phyloP scores from a whole-genome alignment of 371 early-diverging fungal genomes.

The Chytridiales sp. region DNA sequence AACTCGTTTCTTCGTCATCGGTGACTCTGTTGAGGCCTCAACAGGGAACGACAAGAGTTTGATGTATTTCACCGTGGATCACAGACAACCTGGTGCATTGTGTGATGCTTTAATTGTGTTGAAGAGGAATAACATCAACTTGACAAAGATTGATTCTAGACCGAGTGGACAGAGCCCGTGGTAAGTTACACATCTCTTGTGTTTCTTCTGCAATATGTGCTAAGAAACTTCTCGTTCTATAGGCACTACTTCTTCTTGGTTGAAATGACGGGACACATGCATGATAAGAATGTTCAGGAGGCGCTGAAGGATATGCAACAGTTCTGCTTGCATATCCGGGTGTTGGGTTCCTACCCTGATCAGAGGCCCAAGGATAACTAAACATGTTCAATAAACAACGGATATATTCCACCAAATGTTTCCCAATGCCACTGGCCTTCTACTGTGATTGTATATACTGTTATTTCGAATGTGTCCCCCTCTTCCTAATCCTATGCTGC shows the following conservation, averaged over 20 bases:
- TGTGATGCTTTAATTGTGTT: conserved; percentile 83
- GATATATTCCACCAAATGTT: no score
- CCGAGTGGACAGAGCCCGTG: conserved; percentile 80
- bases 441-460: no score
- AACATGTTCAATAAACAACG: conserved; percentile 7
- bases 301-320: conserved; percentile 52
- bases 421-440: no score
- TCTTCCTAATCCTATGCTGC: no score
- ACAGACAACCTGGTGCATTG: conserved; percentile 85
- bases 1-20: conserved; percentile 88
- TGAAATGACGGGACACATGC: conserved; percentile 79
- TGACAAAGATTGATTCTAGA: conserved; percentile 90
- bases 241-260: conserved; percentile 88
- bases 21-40: conserved; percentile 67
- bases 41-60: conserved; percentile 78
- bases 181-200: conserved; percentile 34
- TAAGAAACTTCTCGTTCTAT: background rate
- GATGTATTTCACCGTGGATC: conserved; percentile 73
- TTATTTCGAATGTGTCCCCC: no score
- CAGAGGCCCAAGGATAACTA: conserved; percentile 50
- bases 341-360: conserved; percentile 84
- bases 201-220: background rate
- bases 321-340: conserved; percentile 71
- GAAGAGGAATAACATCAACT: conserved; percentile 75
- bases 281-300: conserved; percentile 64